Percentiles rank a stretch among this genome's conserved stretches.
Evolutionary conservation across 2,329 filamentous ascomycete species (phyloP).

Genomic region (Colletotrichum sp.): DNA sequence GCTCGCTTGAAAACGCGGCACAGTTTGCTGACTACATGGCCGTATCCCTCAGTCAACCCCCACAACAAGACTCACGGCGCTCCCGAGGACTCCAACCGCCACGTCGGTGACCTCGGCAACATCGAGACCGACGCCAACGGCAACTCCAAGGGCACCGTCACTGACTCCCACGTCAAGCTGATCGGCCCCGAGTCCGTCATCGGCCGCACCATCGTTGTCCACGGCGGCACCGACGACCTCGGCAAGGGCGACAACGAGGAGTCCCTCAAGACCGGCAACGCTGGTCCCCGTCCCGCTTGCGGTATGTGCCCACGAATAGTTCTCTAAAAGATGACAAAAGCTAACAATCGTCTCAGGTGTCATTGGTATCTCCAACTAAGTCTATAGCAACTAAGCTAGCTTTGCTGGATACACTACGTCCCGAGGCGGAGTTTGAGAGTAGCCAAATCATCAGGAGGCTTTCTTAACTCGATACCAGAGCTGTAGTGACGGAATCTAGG

Average conservation of each 20-base stretch:
- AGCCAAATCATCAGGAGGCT: neutral
- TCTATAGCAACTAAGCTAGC: neutral
- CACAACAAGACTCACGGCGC: constrained; percentile 90
- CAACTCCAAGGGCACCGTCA: constrained; percentile 80
- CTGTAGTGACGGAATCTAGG: neutral
- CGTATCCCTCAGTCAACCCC: constrained; percentile 82
- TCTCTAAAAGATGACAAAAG: neutral
- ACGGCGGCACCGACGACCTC: constrained; percentile 95
- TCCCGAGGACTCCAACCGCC: constrained; percentile 81
- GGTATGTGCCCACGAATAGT: constrained; percentile 60
- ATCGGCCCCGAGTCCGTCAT: constrained; percentile 95
- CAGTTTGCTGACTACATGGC: neutral
- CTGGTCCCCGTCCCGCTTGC: constrained; percentile 90
- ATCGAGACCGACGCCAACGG: constrained; percentile 93
- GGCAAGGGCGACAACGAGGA: constrained; percentile 91
- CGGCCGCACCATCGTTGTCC: constrained; percentile 93
- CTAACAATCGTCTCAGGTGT: constrained; percentile 60
- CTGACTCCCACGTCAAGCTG: constrained; percentile 89
- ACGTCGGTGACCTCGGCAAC: constrained; percentile 98
- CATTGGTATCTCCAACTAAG: constrained; percentile 84
- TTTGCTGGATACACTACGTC: neutral
- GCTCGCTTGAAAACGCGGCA: neutral
- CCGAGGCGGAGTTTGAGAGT: neutral
- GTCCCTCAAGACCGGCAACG: constrained; percentile 98
- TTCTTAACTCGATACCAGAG: neutral